Evolutionary conservation across 148 eudicot species (phyloP), one percentile per base, ranked within the genome.

Genomic region (Camellia sinensis): DNA sequence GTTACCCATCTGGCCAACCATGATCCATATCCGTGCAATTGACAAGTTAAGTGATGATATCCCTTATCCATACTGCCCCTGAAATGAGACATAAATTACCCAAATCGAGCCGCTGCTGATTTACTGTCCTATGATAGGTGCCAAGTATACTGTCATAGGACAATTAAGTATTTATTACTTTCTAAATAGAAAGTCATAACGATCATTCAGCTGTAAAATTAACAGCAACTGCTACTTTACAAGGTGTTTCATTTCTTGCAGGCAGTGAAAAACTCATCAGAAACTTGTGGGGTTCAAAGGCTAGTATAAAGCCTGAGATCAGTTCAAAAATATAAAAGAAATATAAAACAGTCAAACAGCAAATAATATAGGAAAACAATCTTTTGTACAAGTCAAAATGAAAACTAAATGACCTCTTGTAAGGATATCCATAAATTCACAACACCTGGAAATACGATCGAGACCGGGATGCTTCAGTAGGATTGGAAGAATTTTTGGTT

Each of bases 371-470:
- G 52, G 52, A 66, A 54, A 61, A 62, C 18, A 46, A 7, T 44
- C 1, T 61, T 41, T 6, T 45, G 4, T 11, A 21, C 1, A 63
- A 76, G 9, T 29, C 29, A 64, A 3, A 76, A 21, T 43, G 7
- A 12, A 76, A 62, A 62, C 11, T 10, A 76, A 2, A 52, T 46
- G 10, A n/a, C 37, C 37, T 29, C 37, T 29, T 29, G 37, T 29
- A 29, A 29, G 37, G 60, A 71, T 71, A 13, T 66, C 11, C 50
- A 67, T 53, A 67, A 48, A 50, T 22, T 46, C 7, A 70, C 52
- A 57, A 57, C 81, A 93, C 98, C 96, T 94, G 94, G 80, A 84
- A 73, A 67, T 75, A 83, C 40, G 91, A 82, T 61, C 82, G 84
- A 37, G 91, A 75, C 19, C 75, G 89, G 53, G 89, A 82, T 29